A percentile compares a stretch with the other conserved stretches of the same genome.
phyloP scores from a whole-genome alignment of 2,329 filamentous ascomycete genomes.

The Diaporthe sp. region DNA sequence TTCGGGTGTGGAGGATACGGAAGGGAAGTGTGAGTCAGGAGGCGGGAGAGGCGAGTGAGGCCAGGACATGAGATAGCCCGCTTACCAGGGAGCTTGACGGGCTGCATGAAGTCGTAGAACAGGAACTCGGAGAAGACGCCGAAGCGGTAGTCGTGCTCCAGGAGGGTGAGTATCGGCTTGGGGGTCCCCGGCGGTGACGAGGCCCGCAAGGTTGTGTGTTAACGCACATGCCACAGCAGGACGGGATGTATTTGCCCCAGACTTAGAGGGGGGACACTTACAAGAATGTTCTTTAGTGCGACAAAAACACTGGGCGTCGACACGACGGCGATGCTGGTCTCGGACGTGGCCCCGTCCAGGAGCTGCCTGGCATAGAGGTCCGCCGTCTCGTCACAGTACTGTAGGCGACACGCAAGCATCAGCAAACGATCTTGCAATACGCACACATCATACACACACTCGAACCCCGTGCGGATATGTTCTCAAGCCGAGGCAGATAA shows the following conservation, averaged over 20 bases:
- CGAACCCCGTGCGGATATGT: neutral
- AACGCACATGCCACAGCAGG: constrained; percentile 18
- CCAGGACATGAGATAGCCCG: neutral
- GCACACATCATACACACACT: neutral
- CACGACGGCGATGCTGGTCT: constrained; percentile 76
- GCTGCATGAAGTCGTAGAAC: constrained; percentile 80
- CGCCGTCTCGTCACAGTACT: constrained; percentile 83
- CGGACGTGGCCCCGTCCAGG: constrained; percentile 70
- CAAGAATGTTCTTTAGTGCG: constrained; percentile 78
- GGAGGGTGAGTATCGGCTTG: constrained; percentile 72
- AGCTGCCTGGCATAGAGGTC: constrained; percentile 74
- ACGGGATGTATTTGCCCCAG: constrained; percentile 25
- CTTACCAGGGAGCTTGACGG: constrained; percentile 73
- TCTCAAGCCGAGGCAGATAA: too few species aligned
- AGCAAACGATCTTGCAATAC: neutral
- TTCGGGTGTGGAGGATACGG: neutral
- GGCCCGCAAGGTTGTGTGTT: constrained; percentile 29
- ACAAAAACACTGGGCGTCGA: constrained; percentile 85
- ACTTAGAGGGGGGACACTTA: constrained; percentile 52
- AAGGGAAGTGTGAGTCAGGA: neutral
- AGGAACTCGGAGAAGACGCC: constrained; percentile 80
- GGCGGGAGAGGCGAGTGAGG: neutral
- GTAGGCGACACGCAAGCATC: neutral
- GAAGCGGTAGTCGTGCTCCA: constrained; percentile 84
- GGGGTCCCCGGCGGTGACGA: constrained; percentile 44